Conservation (phyloP, 192 early-diverging fungal species). For the Coemansia sp. region DNA sequence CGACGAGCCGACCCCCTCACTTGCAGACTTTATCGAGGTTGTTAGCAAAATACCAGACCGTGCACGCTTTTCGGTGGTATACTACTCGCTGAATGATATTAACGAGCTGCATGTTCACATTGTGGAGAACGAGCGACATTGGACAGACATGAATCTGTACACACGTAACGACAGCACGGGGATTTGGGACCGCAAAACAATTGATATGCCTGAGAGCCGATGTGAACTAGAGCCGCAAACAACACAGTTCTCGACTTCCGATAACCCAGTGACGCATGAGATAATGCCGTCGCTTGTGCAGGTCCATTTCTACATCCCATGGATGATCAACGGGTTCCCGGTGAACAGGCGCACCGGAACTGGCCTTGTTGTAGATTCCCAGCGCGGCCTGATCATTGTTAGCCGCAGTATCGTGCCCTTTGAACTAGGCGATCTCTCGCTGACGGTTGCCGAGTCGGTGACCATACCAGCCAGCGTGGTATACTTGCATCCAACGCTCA, state of each 20-base stretch:
- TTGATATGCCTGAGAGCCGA: constrained; percentile 48
- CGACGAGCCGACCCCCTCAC: constrained; percentile 65
- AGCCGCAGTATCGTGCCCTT: constrained; percentile 80
- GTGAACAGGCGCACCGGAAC: constrained; percentile 26
- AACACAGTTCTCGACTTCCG: constrained; percentile 12
- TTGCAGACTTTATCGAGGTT: constrained; percentile 75
- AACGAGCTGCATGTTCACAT: constrained; percentile 78
- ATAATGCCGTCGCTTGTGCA: constrained; percentile 66
- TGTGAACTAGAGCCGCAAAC: constrained; percentile 8
- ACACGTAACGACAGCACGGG: constrained; percentile 36
- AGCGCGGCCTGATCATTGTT: constrained; percentile 77
- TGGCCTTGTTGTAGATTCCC: constrained; percentile 76
- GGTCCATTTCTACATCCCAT: constrained; percentile 31
- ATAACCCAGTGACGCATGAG: constrained; percentile 39
- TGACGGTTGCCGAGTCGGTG: constrained; percentile 85
- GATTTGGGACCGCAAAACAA: constrained; percentile 17
- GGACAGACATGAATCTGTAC: constrained; percentile 24
- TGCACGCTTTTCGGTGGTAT: constrained; percentile 63
- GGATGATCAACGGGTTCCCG: constrained; percentile 23
- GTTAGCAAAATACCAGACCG: constrained; percentile 73
- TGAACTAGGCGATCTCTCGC: constrained; percentile 73
- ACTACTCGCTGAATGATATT: constrained; percentile 76
- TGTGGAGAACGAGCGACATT: constrained; percentile 59
- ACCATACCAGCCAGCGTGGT: constrained; percentile 80
- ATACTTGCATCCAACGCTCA: constrained; percentile 83